Base-by-base conservation (phyloP, 2,329 filamentous ascomycete species). In the Monosporascus sp. region DNA sequence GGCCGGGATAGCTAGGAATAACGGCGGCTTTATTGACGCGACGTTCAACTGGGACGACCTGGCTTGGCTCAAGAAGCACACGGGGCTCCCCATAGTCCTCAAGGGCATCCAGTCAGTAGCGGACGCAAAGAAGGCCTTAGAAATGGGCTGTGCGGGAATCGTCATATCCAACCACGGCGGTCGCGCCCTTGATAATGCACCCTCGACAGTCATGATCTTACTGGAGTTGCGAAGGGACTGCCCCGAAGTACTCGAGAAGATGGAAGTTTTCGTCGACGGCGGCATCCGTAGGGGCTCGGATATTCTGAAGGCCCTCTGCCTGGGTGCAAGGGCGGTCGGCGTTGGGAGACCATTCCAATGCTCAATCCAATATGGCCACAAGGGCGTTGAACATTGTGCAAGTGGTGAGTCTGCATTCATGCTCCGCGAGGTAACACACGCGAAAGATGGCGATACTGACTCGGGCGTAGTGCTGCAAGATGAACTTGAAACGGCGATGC, bases 81-180 rank as follows among this genome's bases (percentile, higher is more conserved):
- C 82, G 34, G 76, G 69, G 1, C 74, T 83, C 7, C 72, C 84
- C 63, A 59, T 90, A 74, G 71, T 85, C 58, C 48, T 90, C 26
- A 91, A 90, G 68, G 87, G 87, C 0, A 81, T 91, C n/a, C 85
- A 90, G 71, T 82, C 79, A 16, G 79, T 82, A 0, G 73, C 75
- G 41, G 87, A 91, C 66, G 86, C 86, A 16, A 72, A 76, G 50
- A 76, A 73, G 59, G 83, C 83, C 2, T 76, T 84, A 37, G 76
- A 86, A 50, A 63, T 76, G 14, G 85, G 84, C 0, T 80, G 82
- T 3, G 82, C 90, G 59, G 87, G 83, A 0, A 87, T 91, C 48
- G 77, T 90, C 1, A 73, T 90, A 2, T 82, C 78, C 16, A 91
- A 91, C 60, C 87, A 91, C 65, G 87, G 86, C 1, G 87, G 87